These are phyloP conservation scores for Hortaea werneckii DNA, from an alignment of 2,329 filamentous ascomycete genomes.

Conservation along the genomic window DNA sequence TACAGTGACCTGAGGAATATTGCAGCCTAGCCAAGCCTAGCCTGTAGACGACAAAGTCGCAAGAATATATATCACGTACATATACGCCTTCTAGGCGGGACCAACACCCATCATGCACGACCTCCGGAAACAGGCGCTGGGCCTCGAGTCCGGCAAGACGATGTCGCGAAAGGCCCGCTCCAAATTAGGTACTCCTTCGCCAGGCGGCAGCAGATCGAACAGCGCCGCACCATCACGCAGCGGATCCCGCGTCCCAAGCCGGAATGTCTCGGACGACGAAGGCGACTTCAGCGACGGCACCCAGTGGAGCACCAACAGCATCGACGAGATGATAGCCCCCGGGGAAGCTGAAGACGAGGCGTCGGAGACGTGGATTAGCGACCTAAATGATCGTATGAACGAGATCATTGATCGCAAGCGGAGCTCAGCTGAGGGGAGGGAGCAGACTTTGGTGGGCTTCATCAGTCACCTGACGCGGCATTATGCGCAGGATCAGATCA, in stretches of 20 bases:
- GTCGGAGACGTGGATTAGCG: constrained; percentile 48
- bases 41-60: background rate
- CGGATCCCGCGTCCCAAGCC: constrained; percentile 50
- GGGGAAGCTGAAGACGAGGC: constrained; percentile 42
- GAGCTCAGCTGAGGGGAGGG: constrained; percentile 61
- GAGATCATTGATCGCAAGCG: constrained; percentile 69
- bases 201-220: constrained; percentile 43
- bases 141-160: constrained; percentile 61
- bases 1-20: constrained; percentile 6
- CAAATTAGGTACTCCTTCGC: constrained; percentile 42
- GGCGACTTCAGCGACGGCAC: constrained; percentile 50
- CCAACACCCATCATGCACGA: constrained; percentile 23
- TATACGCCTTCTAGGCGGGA: background rate
- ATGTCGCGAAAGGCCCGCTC: constrained; percentile 57
- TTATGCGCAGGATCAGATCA: constrained; percentile 54
- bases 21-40: background rate
- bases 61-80: background rate
- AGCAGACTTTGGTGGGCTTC: constrained; percentile 53
- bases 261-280: constrained; percentile 54
- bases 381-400: constrained; percentile 56
- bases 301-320: constrained; percentile 52
- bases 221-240: constrained; percentile 49
- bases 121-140: constrained; percentile 54
- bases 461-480: constrained; percentile 57
- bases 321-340: constrained; percentile 51